phyloP scores from a whole-genome alignment of 805 yeast genomes.

The Candida ipomoeae region DNA sequence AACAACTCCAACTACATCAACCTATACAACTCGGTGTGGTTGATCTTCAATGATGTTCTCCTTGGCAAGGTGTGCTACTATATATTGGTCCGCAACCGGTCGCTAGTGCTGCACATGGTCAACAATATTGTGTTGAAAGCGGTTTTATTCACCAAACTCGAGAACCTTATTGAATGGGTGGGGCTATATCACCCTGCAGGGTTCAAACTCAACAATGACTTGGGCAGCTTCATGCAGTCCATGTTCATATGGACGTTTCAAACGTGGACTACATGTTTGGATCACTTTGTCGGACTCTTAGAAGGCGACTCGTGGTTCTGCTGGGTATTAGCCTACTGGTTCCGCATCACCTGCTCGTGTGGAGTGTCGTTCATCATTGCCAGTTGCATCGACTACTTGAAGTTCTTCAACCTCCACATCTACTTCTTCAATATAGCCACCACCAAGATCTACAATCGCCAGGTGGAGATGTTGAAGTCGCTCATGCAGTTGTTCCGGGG shows the following conservation, averaged over 20 bases:
- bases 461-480: slow-evolving; percentile 61
- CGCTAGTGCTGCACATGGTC: slow-evolving; percentile 31
- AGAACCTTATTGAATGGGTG: slow-evolving; percentile 59
- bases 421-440: slow-evolving; percentile 74
- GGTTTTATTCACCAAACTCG: slow-evolving; percentile 43
- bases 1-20: slow-evolving; percentile 58
- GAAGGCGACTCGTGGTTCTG: slow-evolving; percentile 3
- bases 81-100: slow-evolving; percentile 14
- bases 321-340: slow-evolving; percentile 5
- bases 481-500: slow-evolving; percentile 86
- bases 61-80: slow-evolving; percentile 59
- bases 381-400: slow-evolving; percentile 57
- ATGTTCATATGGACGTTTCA: slow-evolving; percentile 79
- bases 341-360: slow-evolving; percentile 25
- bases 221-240: slow-evolving; percentile 83
- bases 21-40: slow-evolving; percentile 85
- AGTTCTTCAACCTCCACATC: slow-evolving; percentile 65
- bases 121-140: slow-evolving; percentile 13
- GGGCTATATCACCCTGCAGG: slow-evolving; percentile 87
- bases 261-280: slow-evolving; percentile 46
- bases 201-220: slow-evolving; percentile 80
- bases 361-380: slow-evolving; percentile 75
- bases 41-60: slow-evolving; percentile 75
- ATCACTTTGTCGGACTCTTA: slow-evolving; percentile 1
- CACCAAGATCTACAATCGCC: slow-evolving; percentile 75